Conservation (phyloP, 2,329 filamentous ascomycete species). For the Hirsutella minnesotensis region DNA sequence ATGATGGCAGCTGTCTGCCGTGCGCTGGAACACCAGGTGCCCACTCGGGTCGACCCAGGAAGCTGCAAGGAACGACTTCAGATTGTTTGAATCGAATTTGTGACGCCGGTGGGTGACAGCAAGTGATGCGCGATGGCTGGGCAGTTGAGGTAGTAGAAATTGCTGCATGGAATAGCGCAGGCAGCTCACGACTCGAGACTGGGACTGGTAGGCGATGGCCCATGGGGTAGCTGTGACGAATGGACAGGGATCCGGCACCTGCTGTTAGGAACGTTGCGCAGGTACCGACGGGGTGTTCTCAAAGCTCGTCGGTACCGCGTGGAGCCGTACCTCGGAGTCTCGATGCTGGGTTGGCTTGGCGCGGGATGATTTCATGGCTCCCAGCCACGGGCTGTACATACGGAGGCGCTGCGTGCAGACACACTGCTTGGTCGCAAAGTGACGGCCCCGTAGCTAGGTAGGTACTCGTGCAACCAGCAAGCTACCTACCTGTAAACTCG, state of each 20-base stretch:
- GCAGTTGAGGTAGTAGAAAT: too few relatives aligned
- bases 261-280: background rate
- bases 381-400: background rate
- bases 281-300: background rate
- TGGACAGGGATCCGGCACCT: background rate
- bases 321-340: background rate
- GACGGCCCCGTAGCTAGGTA: background rate
- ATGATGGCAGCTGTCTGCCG: too few relatives aligned
- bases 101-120: too few relatives aligned
- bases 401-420: background rate
- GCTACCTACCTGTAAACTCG: too few relatives aligned
- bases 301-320: background rate
- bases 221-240: background rate
- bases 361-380: background rate
- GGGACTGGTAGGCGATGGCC: background rate
- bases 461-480: too few relatives aligned
- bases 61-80: too few relatives aligned
- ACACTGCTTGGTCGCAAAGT: too few relatives aligned
- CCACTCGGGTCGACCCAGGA: too few relatives aligned
- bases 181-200: background rate
- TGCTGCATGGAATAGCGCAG: background rate
- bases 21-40: too few relatives aligned
- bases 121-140: too few relatives aligned
- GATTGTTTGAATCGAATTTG: too few relatives aligned
- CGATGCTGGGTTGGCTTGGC: background rate